These are phyloP conservation scores for Candolleomyces eurysporus DNA, from an alignment of 768 basidiomycete genomes.

Conservation along the genomic window DNA sequence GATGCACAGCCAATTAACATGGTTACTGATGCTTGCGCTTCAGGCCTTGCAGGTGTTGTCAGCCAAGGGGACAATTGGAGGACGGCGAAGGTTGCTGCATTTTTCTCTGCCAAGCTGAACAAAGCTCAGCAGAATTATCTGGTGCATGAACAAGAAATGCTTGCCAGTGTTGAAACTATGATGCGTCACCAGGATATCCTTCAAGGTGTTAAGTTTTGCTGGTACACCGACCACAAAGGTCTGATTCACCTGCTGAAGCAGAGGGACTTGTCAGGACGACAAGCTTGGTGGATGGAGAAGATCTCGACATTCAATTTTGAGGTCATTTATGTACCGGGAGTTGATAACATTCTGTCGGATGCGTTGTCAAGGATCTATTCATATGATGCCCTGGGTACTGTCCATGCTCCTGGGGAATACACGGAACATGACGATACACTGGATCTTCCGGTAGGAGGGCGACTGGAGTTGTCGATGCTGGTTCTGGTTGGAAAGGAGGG, in stretches of 20 bases:
- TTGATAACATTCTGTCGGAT: constrained; percentile 38
- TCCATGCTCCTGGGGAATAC: constrained; percentile 19
- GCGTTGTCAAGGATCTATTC: constrained; percentile 33
- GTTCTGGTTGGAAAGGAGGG: constrained; percentile 1
- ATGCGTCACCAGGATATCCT: constrained; percentile 24
- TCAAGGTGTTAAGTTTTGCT: constrained; percentile 26
- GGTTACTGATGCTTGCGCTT: constrained; percentile 25
- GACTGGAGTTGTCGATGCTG: constrained; percentile 1
- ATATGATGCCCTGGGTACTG: constrained; percentile 19
- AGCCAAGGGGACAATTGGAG: constrained; percentile 20
- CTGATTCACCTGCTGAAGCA: constrained; percentile 31
- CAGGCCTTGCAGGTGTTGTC: constrained; percentile 21
- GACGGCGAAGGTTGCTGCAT: constrained; percentile 21
- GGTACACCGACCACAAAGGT: constrained; percentile 33
- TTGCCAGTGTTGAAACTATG: constrained; percentile 35
- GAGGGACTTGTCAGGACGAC: constrained; percentile 31
- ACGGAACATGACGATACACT: constrained; percentile 13
- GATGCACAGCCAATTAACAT: constrained; percentile 19
- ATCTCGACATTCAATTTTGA: constrained; percentile 36
- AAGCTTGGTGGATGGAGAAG: constrained; percentile 38
- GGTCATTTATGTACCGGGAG: constrained; percentile 31
- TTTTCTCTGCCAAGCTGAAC: constrained; percentile 35
- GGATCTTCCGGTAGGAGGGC: constrained; percentile 8
- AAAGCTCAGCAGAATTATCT: constrained; percentile 36
- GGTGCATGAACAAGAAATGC: constrained; percentile 35